Evolutionary conservation across 139 green algal species (phyloP), one percentile per base, ranked within the genome.

Genomic region (Coelastrella sp.): DNA sequence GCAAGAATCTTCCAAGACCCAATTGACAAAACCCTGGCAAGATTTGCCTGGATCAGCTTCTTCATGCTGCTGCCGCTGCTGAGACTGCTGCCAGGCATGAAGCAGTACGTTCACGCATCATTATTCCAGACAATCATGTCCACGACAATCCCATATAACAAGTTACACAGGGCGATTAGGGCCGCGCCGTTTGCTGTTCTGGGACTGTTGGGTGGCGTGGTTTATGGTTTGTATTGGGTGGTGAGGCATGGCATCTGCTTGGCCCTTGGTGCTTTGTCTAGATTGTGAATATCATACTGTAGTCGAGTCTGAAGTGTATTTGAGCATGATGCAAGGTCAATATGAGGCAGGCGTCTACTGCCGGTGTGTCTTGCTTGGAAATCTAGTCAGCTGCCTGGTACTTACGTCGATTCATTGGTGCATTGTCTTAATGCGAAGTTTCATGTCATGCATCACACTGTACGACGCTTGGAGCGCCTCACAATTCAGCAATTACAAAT

Each of bases 21-120:
- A 23, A 30, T 79, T 11, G 25, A 59, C 45, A 79, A 60, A 27
- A 71, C 66, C 32, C 50, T 69, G 2, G 50, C 50, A 4, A 48
- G 80, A 6, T 27, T 72, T 7, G 80, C 80, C 37, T 86, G 80
- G 80, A 69, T 78, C 45, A 41, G 25, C 64, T 77, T 78, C 48
- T 77, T 78, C 48, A 64, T 79, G 80, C 45, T 86, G 80, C 80
- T 86, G 80, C 63, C 80, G 66, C 66, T 79, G 66, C 80, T 78
- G 45, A 17, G 64, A 23, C 66, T 78, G 80, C 50, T 74, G 66
- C 63, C 79, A 23, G 64, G 63, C 21, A 50, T 77, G 64, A 51
- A 51, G 66, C 48, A 38, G 3, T 35, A 32, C 0, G 63, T 79
- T 34, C 66, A 69, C 7, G 45, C 45, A 2, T 79, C 66, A 35